These are phyloP conservation scores for Chytridium lagenaria DNA, from an alignment of 371 early-diverging fungal genomes.

Conservation along the genomic window DNA sequence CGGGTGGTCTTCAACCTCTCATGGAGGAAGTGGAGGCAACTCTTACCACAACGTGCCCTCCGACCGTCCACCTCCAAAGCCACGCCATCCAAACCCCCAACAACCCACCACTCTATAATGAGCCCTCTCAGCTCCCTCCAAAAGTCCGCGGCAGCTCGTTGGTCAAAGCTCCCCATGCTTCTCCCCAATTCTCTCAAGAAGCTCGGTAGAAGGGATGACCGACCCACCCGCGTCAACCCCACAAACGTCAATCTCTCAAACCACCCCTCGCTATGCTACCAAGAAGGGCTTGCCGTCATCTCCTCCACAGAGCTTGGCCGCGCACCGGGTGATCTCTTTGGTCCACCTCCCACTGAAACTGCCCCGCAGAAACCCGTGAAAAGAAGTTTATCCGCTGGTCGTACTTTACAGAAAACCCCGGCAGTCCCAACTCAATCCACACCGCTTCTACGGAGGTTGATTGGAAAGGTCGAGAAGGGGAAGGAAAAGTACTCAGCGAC, in stretches of 20 bases:
- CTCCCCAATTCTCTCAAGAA: constrained; percentile 18
- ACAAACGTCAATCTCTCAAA: not conserved
- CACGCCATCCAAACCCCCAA: not conserved
- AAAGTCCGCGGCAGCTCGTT: constrained; percentile 9
- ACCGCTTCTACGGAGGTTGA: not conserved
- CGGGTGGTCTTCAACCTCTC: not conserved
- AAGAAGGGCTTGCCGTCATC: not conserved
- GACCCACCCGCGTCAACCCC: not conserved
- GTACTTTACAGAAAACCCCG: not conserved
- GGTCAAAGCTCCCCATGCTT: constrained; percentile 16
- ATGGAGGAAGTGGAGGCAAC: not conserved
- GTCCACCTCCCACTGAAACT: not conserved
- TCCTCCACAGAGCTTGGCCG: not conserved
- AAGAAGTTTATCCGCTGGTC: constrained; percentile 4
- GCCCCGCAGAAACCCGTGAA: not conserved
- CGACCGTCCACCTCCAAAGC: not conserved
- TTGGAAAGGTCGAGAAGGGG: not conserved
- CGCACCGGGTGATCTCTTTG: not conserved
- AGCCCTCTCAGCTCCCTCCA: not conserved
- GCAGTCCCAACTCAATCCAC: not conserved
- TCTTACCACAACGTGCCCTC: not conserved
- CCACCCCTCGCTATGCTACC: not conserved
- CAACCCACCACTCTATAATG: constrained; percentile 9
- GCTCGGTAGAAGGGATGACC: not conserved
- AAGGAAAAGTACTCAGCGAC: constrained; percentile 4